Evolutionary conservation across 148 eudicot genomes (phyloP).

Genomic region (Nepenthes gracilis): DNA sequence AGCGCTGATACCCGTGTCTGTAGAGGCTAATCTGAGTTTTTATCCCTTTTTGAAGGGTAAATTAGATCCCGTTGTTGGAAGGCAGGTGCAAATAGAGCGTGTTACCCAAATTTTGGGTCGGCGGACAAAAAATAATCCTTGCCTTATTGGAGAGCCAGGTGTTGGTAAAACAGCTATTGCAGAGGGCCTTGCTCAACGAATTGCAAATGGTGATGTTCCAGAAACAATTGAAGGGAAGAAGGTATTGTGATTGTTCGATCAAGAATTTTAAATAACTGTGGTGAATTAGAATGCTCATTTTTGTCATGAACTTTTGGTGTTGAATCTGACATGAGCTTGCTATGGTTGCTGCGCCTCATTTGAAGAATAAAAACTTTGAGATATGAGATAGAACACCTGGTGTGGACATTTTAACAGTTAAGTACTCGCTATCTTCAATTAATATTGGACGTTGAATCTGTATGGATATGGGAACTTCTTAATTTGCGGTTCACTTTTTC

Average conservation of each 20-base stretch:
- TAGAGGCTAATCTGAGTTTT: neutral
- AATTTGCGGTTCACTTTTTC: too few species aligned
- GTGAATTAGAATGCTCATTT: too few species aligned
- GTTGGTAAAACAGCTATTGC: constrained; percentile 98
- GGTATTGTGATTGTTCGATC: constrained; percentile 20
- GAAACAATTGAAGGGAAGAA: constrained; percentile 93
- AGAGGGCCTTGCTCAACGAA: constrained; percentile 92
- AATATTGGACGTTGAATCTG: too few species aligned
- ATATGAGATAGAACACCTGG: too few species aligned
- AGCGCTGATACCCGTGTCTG: too few species aligned
- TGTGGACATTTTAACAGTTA: too few species aligned
- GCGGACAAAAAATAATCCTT: constrained; percentile 90
- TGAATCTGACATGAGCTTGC: too few species aligned
- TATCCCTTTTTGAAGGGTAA: constrained; percentile 41
- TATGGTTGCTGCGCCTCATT: too few species aligned
- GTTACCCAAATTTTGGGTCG: constrained; percentile 92
- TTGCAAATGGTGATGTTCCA: constrained; percentile 87
- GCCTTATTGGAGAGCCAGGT: constrained; percentile 97
- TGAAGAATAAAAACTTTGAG: too few species aligned
- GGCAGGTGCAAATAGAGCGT: constrained; percentile 83
- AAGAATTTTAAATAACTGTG: neutral
- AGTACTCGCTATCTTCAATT: too few species aligned
- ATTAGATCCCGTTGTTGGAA: constrained; percentile 95
- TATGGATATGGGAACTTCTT: too few species aligned
- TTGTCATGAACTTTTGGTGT: too few species aligned